Conservation (phyloP, 1,139 yeast species). For the Lodderomyces theae region DNA sequence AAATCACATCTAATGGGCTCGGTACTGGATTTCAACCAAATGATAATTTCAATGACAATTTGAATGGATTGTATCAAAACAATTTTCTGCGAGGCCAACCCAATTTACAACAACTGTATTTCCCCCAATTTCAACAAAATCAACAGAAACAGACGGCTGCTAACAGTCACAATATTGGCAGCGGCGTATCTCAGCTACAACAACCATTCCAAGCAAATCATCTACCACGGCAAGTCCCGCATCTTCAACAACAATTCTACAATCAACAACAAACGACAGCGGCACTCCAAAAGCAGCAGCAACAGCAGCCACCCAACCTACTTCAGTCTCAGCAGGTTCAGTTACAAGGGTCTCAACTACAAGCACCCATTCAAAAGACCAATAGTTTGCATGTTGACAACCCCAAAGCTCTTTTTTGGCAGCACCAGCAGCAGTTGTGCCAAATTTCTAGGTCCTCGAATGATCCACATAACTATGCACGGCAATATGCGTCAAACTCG, state of each 20-base stretch:
- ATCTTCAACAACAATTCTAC: conserved; percentile 22
- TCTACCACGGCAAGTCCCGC: conserved; percentile 20
- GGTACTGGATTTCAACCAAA: conserved; percentile 24
- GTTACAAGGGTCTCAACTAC: conserved; percentile 24
- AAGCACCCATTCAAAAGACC: conserved; percentile 25
- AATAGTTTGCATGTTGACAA: conserved; percentile 43
- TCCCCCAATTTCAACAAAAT: conserved; percentile 25
- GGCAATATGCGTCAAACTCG: conserved; percentile 85
- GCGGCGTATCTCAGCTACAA: conserved; percentile 26
- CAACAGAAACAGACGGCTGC: conserved; percentile 18
- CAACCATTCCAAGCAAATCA: conserved; percentile 24
- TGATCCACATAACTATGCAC: conserved; percentile 84
- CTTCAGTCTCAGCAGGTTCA: conserved; percentile 15
- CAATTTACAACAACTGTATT: conserved; percentile 24
- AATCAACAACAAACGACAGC: conserved; percentile 20
- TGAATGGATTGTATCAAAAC: conserved; percentile 35
- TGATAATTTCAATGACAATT: conserved; percentile 25
- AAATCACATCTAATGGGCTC: conserved; percentile 15
- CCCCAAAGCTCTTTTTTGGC: conserved; percentile 69
- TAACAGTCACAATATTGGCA: not conserved
- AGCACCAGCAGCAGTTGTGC: conserved; percentile 79
- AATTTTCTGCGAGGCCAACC: conserved; percentile 30
- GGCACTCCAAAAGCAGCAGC: conserved; percentile 21
- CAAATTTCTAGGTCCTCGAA: conserved; percentile 73
- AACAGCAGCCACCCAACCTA: conserved; percentile 18